Evolutionary conservation across 192 early-diverging fungal genomes (phyloP).

Genomic region (Umbelopsis sp.): DNA sequence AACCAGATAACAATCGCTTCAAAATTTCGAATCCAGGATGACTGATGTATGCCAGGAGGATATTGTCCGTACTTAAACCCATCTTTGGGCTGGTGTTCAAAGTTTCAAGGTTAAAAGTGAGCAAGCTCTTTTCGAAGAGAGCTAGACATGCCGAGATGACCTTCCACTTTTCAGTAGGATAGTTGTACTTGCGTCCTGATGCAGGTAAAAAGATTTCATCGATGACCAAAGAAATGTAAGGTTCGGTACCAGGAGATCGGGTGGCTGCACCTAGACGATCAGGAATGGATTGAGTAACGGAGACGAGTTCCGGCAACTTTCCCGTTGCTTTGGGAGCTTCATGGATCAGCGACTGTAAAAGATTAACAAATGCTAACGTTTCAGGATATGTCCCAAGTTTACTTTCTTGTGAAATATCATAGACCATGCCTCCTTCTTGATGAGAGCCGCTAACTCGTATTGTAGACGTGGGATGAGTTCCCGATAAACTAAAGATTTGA

Average conservation of each 20-base stretch:
- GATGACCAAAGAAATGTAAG: slow-evolving; percentile 83
- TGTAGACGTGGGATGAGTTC: slow-evolving; percentile 11
- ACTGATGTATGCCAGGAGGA: slow-evolving; percentile 18
- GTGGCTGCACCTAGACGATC: slow-evolving; percentile 63
- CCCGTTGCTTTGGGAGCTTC: slow-evolving; percentile 44
- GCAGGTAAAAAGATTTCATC: slow-evolving; percentile 86
- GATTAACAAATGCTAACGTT: slow-evolving; percentile 78
- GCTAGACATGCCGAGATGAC: slow-evolving; percentile 72
- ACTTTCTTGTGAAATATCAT: slow-evolving; percentile 75
- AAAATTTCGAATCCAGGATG: slow-evolving; percentile 90
- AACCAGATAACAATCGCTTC: slow-evolving; percentile 73
- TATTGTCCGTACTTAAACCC: slow-evolving; percentile 7
- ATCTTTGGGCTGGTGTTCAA: slow-evolving; percentile 34
- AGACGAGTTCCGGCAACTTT: slow-evolving; percentile 38
- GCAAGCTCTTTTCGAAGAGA: slow-evolving; percentile 79
- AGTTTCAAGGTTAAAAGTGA: slow-evolving; percentile 69
- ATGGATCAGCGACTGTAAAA: slow-evolving; percentile 74
- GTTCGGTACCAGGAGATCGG: slow-evolving; percentile 72
- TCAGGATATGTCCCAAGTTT: slow-evolving; percentile 76
- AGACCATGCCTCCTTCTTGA: slow-evolving; percentile 73
- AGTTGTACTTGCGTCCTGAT: slow-evolving; percentile 63
- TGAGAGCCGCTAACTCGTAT: slow-evolving; percentile 20
- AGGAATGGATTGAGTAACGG: slow-evolving; percentile 53
- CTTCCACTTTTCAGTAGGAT: slow-evolving; percentile 74
- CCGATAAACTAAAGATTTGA: background rate